Conservation (phyloP, 2,329 filamentous ascomycete genomes). For the Aspergillaceae sp. region DNA sequence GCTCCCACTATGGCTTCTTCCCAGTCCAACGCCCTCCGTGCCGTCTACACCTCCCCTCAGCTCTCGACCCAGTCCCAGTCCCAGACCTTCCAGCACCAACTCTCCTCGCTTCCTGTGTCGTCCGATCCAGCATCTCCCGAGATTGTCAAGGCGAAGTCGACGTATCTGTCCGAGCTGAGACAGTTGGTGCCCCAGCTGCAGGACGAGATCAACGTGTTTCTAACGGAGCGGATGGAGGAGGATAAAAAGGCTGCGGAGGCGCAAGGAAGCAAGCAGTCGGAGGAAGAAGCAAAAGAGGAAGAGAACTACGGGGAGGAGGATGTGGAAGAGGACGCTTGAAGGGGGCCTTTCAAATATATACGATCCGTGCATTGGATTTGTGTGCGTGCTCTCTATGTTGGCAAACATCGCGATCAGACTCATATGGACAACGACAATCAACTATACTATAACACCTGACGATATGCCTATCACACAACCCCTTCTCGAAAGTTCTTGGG, state of each 20-base stretch:
- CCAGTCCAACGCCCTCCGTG: conserved; percentile 11
- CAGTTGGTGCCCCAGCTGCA: conserved; percentile 45
- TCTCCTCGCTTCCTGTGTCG: conserved; percentile 14
- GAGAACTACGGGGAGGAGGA: conserved; percentile 78
- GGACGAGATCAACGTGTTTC: conserved; percentile 49
- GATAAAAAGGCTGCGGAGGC: conserved; percentile 41
- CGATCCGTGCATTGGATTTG: not conserved
- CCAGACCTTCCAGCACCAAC: conserved; percentile 25
- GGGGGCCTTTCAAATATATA: not conserved
- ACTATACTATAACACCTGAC: not conserved
- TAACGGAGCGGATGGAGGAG: conserved; percentile 55
- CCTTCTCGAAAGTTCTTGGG: conserved; percentile 6
- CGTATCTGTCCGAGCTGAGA: conserved; percentile 46
- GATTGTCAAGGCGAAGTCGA: conserved; percentile 37
- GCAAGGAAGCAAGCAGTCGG: conserved; percentile 26
- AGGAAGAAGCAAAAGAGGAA: conserved; percentile 36
- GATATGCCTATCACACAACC: not conserved
- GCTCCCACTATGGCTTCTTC: conserved; percentile 4
- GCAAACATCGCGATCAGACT: not conserved
- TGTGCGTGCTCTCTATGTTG: too few relatives aligned
- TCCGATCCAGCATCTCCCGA: conserved; percentile 5
- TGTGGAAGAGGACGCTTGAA: conserved; percentile 52
- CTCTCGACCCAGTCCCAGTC: conserved; percentile 14
- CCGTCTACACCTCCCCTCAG: conserved; percentile 23
- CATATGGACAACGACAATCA: not conserved